A percentile compares a stretch with the other conserved stretches of the same genome.
phyloP scores from a whole-genome alignment of 495 filamentous ascomycete genomes.

The Tuber umbilicatum region DNA sequence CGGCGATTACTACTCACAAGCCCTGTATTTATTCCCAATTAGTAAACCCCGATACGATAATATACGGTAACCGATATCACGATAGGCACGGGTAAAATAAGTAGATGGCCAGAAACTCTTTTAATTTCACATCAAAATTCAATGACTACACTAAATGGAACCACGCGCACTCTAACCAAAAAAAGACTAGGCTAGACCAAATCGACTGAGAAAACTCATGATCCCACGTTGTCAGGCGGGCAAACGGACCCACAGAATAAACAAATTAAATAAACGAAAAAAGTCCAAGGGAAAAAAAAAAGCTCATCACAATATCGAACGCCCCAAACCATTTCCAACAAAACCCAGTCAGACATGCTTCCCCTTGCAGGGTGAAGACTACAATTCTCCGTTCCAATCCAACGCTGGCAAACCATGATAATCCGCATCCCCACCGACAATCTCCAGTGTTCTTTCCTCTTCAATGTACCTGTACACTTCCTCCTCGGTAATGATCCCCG shows the following conservation, averaged over 20 bases:
- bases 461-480: slow-evolving; percentile 38
- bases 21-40: neutral
- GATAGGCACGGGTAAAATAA: neutral
- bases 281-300: neutral
- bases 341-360: neutral
- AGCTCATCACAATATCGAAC: slow-evolving; percentile 3
- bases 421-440: slow-evolving; percentile 36
- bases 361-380: neutral
- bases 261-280: neutral
- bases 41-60: neutral
- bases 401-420: slow-evolving; percentile 29
- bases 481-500: slow-evolving; percentile 36
- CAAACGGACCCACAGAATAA: neutral
- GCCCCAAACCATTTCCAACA: neutral
- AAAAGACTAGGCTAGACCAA: neutral
- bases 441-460: slow-evolving; percentile 36
- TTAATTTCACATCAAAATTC: neutral
- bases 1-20: neutral
- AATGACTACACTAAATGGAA: neutral
- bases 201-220: neutral
- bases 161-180: neutral
- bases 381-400: slow-evolving; percentile 31
- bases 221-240: neutral
- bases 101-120: too few relatives aligned
- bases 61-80: neutral